Percentiles rank a stretch among this genome's conserved stretches.
phyloP scores from a whole-genome alignment of 805 yeast genomes.

The Candida ascalaphidarum region DNA sequence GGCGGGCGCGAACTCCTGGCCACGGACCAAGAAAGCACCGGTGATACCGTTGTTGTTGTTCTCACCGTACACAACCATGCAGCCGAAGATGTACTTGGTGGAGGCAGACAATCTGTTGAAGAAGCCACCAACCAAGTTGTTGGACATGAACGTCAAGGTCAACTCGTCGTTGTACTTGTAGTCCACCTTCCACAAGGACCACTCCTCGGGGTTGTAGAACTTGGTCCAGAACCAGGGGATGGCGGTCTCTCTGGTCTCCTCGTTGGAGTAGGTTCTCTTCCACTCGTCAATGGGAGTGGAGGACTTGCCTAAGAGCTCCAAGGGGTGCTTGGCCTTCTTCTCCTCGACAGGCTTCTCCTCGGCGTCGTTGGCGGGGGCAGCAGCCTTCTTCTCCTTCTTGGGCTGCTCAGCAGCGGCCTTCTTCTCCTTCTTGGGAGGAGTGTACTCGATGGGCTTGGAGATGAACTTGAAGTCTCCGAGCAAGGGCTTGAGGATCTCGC shows the following conservation, averaged over 20 bases:
- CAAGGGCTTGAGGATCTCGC: slow-evolving; percentile 40
- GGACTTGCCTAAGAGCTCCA: slow-evolving; percentile 72
- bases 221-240: slow-evolving; percentile 97
- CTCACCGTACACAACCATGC: slow-evolving; percentile 93
- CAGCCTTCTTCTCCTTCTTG: slow-evolving; percentile 25
- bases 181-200: slow-evolving; percentile 91
- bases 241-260: slow-evolving; percentile 90
- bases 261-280: slow-evolving; percentile 95
- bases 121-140: slow-evolving; percentile 97
- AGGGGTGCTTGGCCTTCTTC: slow-evolving; percentile 88
- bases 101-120: slow-evolving; percentile 91
- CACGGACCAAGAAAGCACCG: slow-evolving; percentile 93
- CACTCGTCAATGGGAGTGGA: slow-evolving; percentile 75
- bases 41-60: slow-evolving; percentile 96
- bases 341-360: slow-evolving; percentile 38
- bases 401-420: slow-evolving; percentile 41
- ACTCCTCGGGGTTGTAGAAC: slow-evolving; percentile 84
- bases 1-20: slow-evolving; percentile 85
- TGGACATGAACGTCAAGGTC: slow-evolving; percentile 95
- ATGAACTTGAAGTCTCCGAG: slow-evolving; percentile 47
- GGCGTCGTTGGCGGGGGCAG: slow-evolving; percentile 21
- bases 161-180: slow-evolving; percentile 98
- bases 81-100: slow-evolving; percentile 89
- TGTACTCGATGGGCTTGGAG: slow-evolving; percentile 56
- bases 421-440: slow-evolving; percentile 50